A percentile compares a stretch with the other conserved stretches of the same genome.
These are phyloP conservation scores for Cladosporium sp. DNA, from an alignment of 2,329 filamentous ascomycete species.

Conservation along the genomic window DNA sequence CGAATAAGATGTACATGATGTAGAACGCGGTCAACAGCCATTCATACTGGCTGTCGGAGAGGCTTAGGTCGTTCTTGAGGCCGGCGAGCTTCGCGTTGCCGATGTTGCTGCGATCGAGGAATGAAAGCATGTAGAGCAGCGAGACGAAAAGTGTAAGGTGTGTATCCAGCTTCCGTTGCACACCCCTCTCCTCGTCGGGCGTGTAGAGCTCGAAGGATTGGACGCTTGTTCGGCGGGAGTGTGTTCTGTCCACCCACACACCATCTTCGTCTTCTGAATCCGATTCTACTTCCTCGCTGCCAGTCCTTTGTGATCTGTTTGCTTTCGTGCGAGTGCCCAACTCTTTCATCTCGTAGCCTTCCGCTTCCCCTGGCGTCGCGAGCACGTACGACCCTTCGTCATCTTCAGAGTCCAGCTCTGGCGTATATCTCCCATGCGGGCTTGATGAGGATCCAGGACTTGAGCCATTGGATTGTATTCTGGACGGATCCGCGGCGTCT, in stretches of 20 bases:
- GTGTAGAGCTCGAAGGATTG: constrained; percentile 52
- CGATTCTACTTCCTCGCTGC: constrained; percentile 11
- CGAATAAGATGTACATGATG: constrained; percentile 59
- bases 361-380: constrained; percentile 17
- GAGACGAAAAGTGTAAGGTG: constrained; percentile 76
- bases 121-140: constrained; percentile 76
- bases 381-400: constrained; percentile 14
- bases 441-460: background rate
- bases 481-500: background rate
- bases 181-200: constrained; percentile 56
- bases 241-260: background rate
- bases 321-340: constrained; percentile 12
- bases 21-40: constrained; percentile 61
- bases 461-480: background rate
- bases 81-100: constrained; percentile 61
- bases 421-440: constrained; percentile 14
- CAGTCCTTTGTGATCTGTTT: background rate
- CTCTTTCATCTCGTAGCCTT: constrained; percentile 24
- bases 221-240: constrained; percentile 16
- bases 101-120: constrained; percentile 61
- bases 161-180: constrained; percentile 64
- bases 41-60: constrained; percentile 55
- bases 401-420: constrained; percentile 21
- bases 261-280: constrained; percentile 25
- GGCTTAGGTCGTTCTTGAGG: constrained; percentile 48